Evolutionary conservation across 495 filamentous ascomycete species (phyloP).

Genomic region (Sphaerosporella brunnea): DNA sequence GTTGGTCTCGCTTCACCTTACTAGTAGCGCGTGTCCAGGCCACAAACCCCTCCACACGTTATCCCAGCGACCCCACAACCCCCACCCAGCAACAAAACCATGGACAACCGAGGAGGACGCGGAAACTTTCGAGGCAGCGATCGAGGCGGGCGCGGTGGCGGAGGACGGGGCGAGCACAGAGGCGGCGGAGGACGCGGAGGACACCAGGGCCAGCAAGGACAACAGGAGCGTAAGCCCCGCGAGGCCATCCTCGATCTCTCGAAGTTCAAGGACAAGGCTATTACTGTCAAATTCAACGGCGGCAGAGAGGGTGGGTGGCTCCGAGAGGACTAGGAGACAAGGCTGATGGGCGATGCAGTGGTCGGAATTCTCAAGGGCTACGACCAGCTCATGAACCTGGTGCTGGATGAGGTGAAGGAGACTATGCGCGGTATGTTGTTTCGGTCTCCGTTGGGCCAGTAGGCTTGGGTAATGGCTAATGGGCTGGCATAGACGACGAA

Average conservation of each 20-base stretch:
- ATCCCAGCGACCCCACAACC: background rate
- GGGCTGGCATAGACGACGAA: conserved; percentile 53
- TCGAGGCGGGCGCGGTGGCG: conserved; percentile 30
- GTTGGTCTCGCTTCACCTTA: too few relatives aligned
- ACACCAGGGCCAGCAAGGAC: conserved; percentile 30
- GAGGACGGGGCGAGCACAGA: conserved; percentile 26
- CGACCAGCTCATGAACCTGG: conserved; percentile 93
- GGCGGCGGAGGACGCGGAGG: conserved; percentile 30
- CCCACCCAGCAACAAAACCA: background rate
- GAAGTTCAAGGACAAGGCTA: conserved; percentile 92
- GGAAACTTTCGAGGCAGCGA: background rate
- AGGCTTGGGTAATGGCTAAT: background rate
- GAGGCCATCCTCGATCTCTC: conserved; percentile 90
- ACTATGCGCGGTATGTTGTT: conserved; percentile 51
- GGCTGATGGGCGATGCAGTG: conserved; percentile 36
- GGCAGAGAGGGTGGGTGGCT: conserved; percentile 62
- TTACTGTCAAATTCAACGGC: conserved; percentile 90
- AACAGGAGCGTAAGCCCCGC: conserved; percentile 74
- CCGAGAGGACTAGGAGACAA: background rate
- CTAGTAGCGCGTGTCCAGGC: too few relatives aligned
- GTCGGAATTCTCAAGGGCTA: conserved; percentile 81
- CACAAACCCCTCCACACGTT: conserved; percentile 1
- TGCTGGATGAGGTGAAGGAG: conserved; percentile 87
- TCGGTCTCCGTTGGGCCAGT: background rate
- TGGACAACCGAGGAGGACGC: background rate